These are phyloP conservation scores for Eucalyptus albens DNA, from an alignment of 345 rosid species.

Conservation along the genomic window DNA sequence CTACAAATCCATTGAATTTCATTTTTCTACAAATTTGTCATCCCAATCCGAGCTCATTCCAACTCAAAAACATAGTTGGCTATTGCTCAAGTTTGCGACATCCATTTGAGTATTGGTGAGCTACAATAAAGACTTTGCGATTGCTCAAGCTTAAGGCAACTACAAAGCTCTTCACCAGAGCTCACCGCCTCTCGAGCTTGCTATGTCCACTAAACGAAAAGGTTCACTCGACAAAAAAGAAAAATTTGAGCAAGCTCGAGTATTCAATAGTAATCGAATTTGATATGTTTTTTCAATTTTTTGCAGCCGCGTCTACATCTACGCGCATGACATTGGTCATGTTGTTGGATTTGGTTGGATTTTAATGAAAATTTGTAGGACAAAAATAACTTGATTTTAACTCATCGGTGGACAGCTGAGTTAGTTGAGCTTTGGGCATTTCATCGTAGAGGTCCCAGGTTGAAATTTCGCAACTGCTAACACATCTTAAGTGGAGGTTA, in stretches of 20 bases:
- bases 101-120: no score
- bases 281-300: fast-evolving
- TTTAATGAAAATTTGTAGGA: not conserved
- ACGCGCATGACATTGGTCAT: fast-evolving
- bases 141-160: no score
- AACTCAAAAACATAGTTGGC: not conserved
- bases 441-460: no score
- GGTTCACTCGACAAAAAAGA: fast-evolving
- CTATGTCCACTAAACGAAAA: not conserved
- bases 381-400: not conserved
- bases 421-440: no score
- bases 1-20: not conserved
- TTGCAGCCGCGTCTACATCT: fast-evolving
- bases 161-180: no score
- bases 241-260: not conserved
- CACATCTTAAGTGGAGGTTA: fast-evolving
- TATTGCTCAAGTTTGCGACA: not conserved
- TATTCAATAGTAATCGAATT: not conserved
- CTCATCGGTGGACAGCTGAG: no score
- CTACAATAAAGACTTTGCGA: no score
- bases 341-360: not conserved
- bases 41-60: not conserved
- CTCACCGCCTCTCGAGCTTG: no score
- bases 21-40: not conserved
- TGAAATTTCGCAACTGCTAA: no score